A percentile compares a stretch with the other conserved stretches of the same genome.
Conservation (phyloP, 768 basidiomycete species). For the Gymnopilus dilepis region DNA sequence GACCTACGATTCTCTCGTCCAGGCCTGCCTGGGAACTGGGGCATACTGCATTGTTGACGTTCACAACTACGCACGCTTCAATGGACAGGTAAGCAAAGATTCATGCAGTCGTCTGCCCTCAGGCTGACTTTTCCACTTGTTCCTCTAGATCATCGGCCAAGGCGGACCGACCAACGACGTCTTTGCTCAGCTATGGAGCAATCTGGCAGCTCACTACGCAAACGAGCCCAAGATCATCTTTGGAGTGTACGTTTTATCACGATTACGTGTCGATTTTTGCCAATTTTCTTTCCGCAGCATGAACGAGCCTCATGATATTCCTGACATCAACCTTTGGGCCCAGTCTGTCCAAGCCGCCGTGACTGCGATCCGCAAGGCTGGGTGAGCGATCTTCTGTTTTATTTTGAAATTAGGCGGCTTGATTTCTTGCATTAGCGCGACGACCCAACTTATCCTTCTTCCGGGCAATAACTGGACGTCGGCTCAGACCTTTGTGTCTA, state of each 20-base stretch:
- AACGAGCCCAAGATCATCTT: constrained; percentile 48
- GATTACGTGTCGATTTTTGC: neutral
- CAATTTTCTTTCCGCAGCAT: constrained; percentile 40
- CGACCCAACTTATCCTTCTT: constrained; percentile 59
- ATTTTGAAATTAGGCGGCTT: too few species aligned
- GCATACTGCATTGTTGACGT: constrained; percentile 61
- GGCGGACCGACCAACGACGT: constrained; percentile 62
- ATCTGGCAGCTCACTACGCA: constrained; percentile 56
- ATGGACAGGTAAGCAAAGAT: constrained; percentile 40
- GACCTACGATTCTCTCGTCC: constrained; percentile 56
- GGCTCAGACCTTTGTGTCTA: constrained; percentile 54
- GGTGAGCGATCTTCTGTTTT: constrained; percentile 34
- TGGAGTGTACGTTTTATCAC: constrained; percentile 47
- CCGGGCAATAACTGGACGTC: constrained; percentile 65
- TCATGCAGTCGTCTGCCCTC: too few species aligned
- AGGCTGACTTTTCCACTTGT: neutral
- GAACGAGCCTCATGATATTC: constrained; percentile 70
- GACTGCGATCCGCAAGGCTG: constrained; percentile 63
- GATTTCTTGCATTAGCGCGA: constrained; percentile 44
- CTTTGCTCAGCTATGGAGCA: constrained; percentile 59
- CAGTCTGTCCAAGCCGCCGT: constrained; percentile 64
- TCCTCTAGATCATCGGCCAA: constrained; percentile 58
- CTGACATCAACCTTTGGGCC: constrained; percentile 54
- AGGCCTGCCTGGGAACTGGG: constrained; percentile 51
- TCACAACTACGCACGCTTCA: constrained; percentile 68